Conservation (phyloP, 176 grass and related monocot genomes). For the Puya raimondii region DNA sequence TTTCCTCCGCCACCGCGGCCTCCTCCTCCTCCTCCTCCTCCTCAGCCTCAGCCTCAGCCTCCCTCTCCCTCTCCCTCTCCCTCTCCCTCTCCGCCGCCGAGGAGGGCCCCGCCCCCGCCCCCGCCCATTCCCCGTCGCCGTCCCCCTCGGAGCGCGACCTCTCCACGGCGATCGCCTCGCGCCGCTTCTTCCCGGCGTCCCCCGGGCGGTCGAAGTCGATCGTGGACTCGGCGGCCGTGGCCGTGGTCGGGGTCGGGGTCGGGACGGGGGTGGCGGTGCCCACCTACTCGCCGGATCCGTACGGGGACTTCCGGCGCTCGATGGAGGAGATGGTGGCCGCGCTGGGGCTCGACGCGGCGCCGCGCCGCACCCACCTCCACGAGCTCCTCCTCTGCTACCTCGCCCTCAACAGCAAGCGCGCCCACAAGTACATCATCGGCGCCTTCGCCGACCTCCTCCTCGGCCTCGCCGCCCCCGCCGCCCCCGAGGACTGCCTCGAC, state of each 20-base stretch:
- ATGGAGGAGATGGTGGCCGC: conserved; percentile 97
- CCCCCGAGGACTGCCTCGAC: not conserved
- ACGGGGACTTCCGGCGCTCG: conserved; percentile 70
- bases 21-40: not conserved
- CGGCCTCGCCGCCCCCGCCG: conserved; percentile 29
- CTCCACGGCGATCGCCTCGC: conserved; percentile 83
- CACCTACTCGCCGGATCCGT: conserved; percentile 87
- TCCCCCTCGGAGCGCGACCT: conserved; percentile 26
- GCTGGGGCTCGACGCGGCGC: conserved; percentile 52
- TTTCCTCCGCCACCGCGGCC: conserved; percentile 16
- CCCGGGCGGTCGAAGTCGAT: conserved; percentile 82
- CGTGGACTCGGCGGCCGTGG: conserved; percentile 41
- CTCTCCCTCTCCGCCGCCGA: conserved; percentile 21
- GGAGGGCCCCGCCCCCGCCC: not conserved
- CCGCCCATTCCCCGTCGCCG: not conserved
- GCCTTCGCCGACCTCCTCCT: conserved; percentile 94
- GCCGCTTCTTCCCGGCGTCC: conserved; percentile 72
- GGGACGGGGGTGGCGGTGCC: conserved; percentile 71
- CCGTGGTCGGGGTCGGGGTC: conserved; percentile 23
- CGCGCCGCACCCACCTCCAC: conserved; percentile 45
- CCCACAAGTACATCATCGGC: conserved; percentile 86
- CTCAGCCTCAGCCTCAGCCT: not conserved
- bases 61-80: conserved; percentile 18
- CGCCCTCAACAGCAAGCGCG: conserved; percentile 69
- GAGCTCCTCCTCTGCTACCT: conserved; percentile 98